Evolutionary conservation across 2,329 filamentous ascomycete genomes (phyloP).

Genomic region (Paecilomyces sp.): DNA sequence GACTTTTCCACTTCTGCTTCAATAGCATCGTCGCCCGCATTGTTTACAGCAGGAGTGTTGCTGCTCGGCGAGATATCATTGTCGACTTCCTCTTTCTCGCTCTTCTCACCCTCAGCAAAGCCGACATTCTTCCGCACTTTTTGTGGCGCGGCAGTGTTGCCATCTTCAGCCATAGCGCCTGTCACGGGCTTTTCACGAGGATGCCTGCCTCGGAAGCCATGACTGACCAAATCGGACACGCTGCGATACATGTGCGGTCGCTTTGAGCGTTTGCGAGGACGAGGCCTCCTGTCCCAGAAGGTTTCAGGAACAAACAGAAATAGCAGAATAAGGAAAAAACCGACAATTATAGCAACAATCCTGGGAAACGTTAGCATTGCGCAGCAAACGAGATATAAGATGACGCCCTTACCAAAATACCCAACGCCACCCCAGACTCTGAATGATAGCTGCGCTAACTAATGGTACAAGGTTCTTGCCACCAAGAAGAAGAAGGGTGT

Average conservation of each 20-base stretch:
- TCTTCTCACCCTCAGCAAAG: conserved; percentile 39
- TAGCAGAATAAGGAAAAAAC: conserved; percentile 60
- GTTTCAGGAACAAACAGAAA: conserved; percentile 93
- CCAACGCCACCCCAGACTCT: conserved; percentile 77
- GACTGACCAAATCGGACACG: conserved; percentile 29
- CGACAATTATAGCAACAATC: conserved; percentile 77
- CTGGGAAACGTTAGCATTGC: conserved; percentile 35
- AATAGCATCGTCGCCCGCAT: not conserved
- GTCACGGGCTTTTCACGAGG: conserved; percentile 14
- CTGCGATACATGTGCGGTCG: conserved; percentile 27
- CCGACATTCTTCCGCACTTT: conserved; percentile 45
- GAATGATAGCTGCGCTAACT: conserved; percentile 77
- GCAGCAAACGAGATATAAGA: not conserved
- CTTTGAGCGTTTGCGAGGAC: conserved; percentile 37
- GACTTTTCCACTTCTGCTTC: conserved; percentile 5
- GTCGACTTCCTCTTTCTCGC: conserved; percentile 13
- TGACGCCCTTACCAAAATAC: conserved; percentile 63
- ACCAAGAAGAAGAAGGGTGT: conserved; percentile 78
- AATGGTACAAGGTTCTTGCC: conserved; percentile 88
- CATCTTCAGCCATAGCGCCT: conserved; percentile 6
- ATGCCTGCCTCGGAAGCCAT: conserved; percentile 27
- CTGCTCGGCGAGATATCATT: not conserved
- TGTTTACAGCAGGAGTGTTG: not conserved
- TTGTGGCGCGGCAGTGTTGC: conserved; percentile 5
- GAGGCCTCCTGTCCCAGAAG: conserved; percentile 84